Conservation (phyloP, 176 grass and related monocot genomes). For the Elaeis guineensis region DNA sequence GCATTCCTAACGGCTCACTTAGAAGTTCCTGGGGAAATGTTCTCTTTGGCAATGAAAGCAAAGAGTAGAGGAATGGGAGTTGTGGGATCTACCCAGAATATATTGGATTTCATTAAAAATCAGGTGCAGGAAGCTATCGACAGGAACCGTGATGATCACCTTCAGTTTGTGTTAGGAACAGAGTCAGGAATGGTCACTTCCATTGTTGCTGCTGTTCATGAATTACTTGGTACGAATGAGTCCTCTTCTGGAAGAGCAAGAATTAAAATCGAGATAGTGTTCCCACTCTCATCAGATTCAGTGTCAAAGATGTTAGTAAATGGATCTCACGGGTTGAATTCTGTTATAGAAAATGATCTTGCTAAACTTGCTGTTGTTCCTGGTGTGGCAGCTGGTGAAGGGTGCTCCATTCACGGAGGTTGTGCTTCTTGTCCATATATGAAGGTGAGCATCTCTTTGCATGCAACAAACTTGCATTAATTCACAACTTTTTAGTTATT, state of each 20-base stretch:
- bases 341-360: conserved; percentile 28
- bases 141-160: conserved; percentile 61
- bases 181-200: conserved; percentile 98
- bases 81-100: conserved; percentile 90
- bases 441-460: conserved; percentile 50
- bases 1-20: conserved; percentile 93
- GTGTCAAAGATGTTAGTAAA: conserved; percentile 45
- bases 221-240: conserved; percentile 39
- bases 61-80: conserved; percentile 89
- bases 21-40: conserved; percentile 98
- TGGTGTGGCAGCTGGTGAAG: conserved; percentile 74
- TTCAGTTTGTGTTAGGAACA: conserved; percentile 92
- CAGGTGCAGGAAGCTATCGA: conserved; percentile 60
- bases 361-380: conserved; percentile 57
- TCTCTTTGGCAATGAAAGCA: conserved; percentile 93
- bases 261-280: conserved; percentile 89
- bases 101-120: conserved; percentile 81
- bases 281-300: conserved; percentile 89
- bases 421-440: conserved; percentile 96
- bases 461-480: too few relatives aligned
- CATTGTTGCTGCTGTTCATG: conserved; percentile 58
- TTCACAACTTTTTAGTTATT: too few relatives aligned
- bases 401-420: conserved; percentile 90
- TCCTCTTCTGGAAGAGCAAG: conserved; percentile 31
- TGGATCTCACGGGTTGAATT: conserved; percentile 28